Base-by-base conservation (phyloP, 2,329 filamentous ascomycete species). In the Dactylellina parvicollis region DNA sequence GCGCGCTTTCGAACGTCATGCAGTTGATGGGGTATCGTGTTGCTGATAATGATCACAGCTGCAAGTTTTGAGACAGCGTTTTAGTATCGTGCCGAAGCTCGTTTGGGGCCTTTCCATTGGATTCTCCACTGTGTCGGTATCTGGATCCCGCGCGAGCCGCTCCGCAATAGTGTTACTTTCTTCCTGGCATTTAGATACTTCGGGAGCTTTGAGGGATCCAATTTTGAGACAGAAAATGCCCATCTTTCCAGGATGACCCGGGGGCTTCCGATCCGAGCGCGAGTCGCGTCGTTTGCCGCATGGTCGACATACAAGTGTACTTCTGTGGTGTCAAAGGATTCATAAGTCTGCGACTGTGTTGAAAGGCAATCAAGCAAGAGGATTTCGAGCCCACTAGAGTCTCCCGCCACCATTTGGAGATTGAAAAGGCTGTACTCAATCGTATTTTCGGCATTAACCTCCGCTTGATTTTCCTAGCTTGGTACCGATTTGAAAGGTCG, bases 261-360 rank as follows among this genome's bases (percentile, higher is more conserved):
- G 20, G 12, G 10, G 20, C 32, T 22, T 26, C 36, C 34, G 18
- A 28, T 38, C 57, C 20, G 57, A 32, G 57, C 44, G 57, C 26
- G 32, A 52, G 46, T 24, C 57, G 42, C 30, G 42, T 61, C 56
- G 32, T 52, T 38, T 20, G 44, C 44, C 18, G 20, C 22, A 30
- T 7, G 14, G 20, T 32, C 22, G 57, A 50, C 32, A 44, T 22
- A 30, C 3, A 26, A 46, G 40, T 24, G 16, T n/a, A n/a, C n/a
- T n/a, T n/a, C n/a, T n/a, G n/a, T n/a, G n/a, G n/a, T n/a, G n/a
- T n/a, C n/a, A n/a, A n/a, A n/a, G n/a, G n/a, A n/a, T n/a, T n/a
- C n/a, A 34, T n/a, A 12, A 24, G 34, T 36, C 47, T 26, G 10
- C n/a, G 10, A 4, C 28, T 38, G 32, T 26, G 10, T 4, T 16